phyloP scores from a whole-genome alignment of 352 stramenopile genomes.

The Aphanomyces euteiches region DNA sequence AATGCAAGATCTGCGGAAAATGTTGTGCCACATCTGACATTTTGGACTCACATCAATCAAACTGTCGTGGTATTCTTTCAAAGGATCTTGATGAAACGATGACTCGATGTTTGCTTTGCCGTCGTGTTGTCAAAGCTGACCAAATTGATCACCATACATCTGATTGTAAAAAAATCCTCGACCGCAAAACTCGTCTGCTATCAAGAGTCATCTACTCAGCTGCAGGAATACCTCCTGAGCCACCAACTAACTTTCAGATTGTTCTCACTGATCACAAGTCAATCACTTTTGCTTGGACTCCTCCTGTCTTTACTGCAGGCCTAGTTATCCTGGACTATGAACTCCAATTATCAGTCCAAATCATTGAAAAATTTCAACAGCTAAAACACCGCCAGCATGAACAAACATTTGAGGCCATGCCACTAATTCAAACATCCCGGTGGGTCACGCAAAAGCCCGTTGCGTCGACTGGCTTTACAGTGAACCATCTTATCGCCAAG shows the following conservation, averaged over 20 bases:
- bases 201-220: neutral
- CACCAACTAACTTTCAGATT: conserved; percentile 20
- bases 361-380: conserved; percentile 14
- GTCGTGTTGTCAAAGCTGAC: neutral
- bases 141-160: neutral
- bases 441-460: conserved; percentile 17
- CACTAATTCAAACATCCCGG: conserved; percentile 21
- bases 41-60: neutral
- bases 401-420: conserved; percentile 5
- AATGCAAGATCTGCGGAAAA: conserved; percentile 1
- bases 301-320: conserved; percentile 30
- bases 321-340: conserved; percentile 28
- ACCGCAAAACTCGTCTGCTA: neutral
- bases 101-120: conserved; percentile 5
- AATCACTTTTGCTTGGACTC: conserved; percentile 30
- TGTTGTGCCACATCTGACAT: neutral
- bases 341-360: conserved; percentile 12
- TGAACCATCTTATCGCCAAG: conserved; percentile 18
- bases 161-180: neutral
- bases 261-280: conserved; percentile 21
- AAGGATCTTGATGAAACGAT: neutral
- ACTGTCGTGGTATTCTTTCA: conserved; percentile 5
- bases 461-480: neutral
- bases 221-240: neutral
- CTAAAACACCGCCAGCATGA: conserved; percentile 15